These are phyloP conservation scores for Nepenthes alata DNA, from an alignment of 179 eudicot genomes.

Conservation along the genomic window DNA sequence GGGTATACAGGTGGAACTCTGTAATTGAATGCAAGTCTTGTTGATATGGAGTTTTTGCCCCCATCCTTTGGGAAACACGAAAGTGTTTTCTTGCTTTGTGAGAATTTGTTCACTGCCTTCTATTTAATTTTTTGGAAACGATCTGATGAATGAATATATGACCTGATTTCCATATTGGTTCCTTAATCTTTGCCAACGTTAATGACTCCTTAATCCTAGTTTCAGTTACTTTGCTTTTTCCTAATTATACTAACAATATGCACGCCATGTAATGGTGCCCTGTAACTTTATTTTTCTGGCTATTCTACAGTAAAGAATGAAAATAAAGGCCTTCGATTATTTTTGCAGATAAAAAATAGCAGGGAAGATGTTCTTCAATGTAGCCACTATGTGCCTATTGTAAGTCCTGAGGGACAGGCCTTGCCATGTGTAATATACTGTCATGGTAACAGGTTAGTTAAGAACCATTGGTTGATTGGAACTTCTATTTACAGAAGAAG, in stretches of 20 bases:
- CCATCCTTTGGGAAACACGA: too few species aligned
- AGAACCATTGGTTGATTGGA: constrained; percentile 1
- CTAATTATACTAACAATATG: background rate
- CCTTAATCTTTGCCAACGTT: too few species aligned
- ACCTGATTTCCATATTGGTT: too few species aligned
- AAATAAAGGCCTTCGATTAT: background rate
- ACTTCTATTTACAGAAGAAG: background rate
- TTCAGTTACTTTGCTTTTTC: background rate
- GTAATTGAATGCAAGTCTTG: too few species aligned
- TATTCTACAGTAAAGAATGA: background rate
- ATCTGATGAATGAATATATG: too few species aligned
- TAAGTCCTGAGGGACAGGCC: constrained; percentile 60
- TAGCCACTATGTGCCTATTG: constrained; percentile 73
- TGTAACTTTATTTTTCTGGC: constrained; percentile 1
- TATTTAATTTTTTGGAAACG: too few species aligned
- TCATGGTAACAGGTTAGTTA: constrained; percentile 92
- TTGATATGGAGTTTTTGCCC: too few species aligned
- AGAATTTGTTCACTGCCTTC: too few species aligned
- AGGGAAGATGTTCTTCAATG: constrained; percentile 75
- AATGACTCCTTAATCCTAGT: too few species aligned
- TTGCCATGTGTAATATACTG: constrained; percentile 94
- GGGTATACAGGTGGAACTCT: too few species aligned
- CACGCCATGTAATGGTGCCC: background rate
- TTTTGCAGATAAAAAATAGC: constrained; percentile 61
- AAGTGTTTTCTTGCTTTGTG: too few species aligned